Evolutionary conservation across 2,329 filamentous ascomycete genomes (phyloP).

Genomic region (Rasamsonia emersonii): DNA sequence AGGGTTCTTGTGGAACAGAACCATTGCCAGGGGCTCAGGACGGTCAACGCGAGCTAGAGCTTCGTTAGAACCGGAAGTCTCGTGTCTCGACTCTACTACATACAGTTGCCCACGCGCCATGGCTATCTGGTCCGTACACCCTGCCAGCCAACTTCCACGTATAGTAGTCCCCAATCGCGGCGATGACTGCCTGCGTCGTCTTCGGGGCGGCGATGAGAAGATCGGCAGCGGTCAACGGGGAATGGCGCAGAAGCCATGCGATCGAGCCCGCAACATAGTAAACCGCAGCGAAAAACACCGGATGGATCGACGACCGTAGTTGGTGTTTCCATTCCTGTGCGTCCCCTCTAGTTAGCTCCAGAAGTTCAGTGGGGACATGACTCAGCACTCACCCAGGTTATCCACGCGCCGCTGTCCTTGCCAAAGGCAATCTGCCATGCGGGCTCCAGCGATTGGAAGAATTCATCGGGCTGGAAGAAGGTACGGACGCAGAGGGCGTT

Average conservation of each 20-base stretch:
- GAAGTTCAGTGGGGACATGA: not conserved
- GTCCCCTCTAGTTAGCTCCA: too few relatives aligned
- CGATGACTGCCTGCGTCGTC: conserved; percentile 65
- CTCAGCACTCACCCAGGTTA: conserved; percentile 71
- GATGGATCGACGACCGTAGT: conserved; percentile 83
- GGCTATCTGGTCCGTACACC: conserved; percentile 59
- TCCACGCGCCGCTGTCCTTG: conserved; percentile 66
- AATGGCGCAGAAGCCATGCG: conserved; percentile 37
- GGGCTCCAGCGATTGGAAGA: conserved; percentile 90
- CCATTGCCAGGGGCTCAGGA: conserved; percentile 88
- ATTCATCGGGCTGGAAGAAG: conserved; percentile 98
- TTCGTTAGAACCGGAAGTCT: not conserved
- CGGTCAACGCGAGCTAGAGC: conserved; percentile 57
- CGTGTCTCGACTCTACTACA: conserved; percentile 8
- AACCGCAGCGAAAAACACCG: conserved; percentile 68
- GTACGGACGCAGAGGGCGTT: conserved; percentile 74
- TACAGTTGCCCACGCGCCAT: conserved; percentile 62
- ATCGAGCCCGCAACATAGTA: conserved; percentile 55
- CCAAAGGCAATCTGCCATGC: conserved; percentile 89
- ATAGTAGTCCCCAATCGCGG: conserved; percentile 73
- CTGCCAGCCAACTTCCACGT: conserved; percentile 73
- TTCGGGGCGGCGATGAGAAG: conserved; percentile 66
- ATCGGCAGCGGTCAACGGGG: conserved; percentile 51
- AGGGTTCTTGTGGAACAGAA: conserved; percentile 89
- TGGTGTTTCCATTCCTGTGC: conserved; percentile 89